A percentile compares a stretch with the other conserved stretches of the same genome.
These are phyloP conservation scores for Singerocomus inundabilis DNA, from an alignment of 1,284 basidiomycete genomes.

Conservation along the genomic window DNA sequence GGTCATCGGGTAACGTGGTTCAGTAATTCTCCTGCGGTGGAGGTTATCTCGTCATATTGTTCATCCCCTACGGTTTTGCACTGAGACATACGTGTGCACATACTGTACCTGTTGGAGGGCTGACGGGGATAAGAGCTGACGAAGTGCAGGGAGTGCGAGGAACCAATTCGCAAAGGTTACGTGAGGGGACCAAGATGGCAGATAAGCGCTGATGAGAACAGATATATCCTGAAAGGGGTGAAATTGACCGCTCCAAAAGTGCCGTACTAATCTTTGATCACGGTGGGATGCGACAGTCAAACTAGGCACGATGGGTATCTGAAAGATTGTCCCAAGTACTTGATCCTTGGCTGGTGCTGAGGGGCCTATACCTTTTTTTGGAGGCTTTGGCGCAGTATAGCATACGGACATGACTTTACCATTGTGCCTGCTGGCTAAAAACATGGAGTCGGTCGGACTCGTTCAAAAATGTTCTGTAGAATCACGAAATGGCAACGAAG, in stretches of 20 bases:
- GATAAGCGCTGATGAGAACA: constrained; percentile 12
- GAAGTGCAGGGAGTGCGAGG: constrained; percentile 17
- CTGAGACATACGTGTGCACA: constrained; percentile 20
- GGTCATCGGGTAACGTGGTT: constrained; percentile 10
- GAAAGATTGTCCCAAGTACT: background rate
- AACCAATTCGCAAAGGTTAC: constrained; percentile 21
- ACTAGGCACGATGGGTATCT: background rate
- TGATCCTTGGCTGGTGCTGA: background rate
- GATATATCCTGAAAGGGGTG: constrained; percentile 10
- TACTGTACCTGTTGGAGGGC: constrained; percentile 16
- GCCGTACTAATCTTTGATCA: background rate
- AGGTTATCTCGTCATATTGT: constrained; percentile 15
- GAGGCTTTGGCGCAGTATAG: background rate
- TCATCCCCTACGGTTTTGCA: constrained; percentile 20
- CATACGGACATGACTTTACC: background rate
- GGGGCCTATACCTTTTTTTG: background rate
- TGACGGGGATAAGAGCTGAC: constrained; percentile 13
- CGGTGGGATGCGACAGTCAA: background rate
- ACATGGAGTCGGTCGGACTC: background rate
- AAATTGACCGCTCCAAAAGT: background rate
- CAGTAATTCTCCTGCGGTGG: constrained; percentile 5
- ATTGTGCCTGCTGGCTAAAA: background rate
- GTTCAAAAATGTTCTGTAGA: background rate
- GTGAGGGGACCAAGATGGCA: constrained; percentile 16
- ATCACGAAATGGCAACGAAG: background rate